These are phyloP conservation scores for Leccinum fallax DNA, from an alignment of 1,284 basidiomycete genomes.

Conservation along the genomic window DNA sequence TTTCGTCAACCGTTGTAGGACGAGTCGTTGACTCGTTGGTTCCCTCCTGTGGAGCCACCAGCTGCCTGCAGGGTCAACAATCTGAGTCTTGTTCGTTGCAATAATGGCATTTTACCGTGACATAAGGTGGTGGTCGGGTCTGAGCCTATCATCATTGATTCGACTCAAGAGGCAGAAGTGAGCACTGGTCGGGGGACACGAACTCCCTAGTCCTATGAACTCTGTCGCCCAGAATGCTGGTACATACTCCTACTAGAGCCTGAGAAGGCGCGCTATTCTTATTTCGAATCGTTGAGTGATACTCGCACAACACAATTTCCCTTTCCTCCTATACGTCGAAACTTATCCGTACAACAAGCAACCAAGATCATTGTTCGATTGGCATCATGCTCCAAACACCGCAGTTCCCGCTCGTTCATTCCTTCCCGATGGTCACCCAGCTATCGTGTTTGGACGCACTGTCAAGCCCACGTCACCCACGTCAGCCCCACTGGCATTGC, in stretches of 20 bases:
- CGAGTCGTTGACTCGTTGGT: not conserved
- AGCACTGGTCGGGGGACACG: too few species aligned
- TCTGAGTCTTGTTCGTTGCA: conserved; percentile 11
- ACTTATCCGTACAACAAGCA: conserved; percentile 6
- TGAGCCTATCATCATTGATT: not conserved
- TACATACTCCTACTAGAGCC: too few species aligned
- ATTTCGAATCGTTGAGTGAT: too few species aligned
- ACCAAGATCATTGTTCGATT: not conserved
- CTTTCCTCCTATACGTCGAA: conserved; percentile 3
- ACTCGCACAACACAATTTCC: not conserved
- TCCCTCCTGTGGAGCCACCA: not conserved
- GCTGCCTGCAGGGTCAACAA: not conserved
- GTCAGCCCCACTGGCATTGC: not conserved
- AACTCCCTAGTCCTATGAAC: too few species aligned
- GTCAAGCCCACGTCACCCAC: not conserved
- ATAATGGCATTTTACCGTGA: not conserved
- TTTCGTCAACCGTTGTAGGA: too few species aligned
- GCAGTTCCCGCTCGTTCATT: conserved; percentile 19
- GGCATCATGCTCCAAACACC: not conserved
- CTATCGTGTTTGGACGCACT: conserved; percentile 37
- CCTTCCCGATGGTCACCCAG: conserved; percentile 43
- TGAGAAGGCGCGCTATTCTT: too few species aligned
- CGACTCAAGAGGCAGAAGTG: not conserved
- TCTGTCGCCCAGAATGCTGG: too few species aligned
- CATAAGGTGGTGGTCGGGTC: not conserved